Base-by-base conservation (phyloP, 345 rosid genomes). In the Pelargonium nanum region DNA sequence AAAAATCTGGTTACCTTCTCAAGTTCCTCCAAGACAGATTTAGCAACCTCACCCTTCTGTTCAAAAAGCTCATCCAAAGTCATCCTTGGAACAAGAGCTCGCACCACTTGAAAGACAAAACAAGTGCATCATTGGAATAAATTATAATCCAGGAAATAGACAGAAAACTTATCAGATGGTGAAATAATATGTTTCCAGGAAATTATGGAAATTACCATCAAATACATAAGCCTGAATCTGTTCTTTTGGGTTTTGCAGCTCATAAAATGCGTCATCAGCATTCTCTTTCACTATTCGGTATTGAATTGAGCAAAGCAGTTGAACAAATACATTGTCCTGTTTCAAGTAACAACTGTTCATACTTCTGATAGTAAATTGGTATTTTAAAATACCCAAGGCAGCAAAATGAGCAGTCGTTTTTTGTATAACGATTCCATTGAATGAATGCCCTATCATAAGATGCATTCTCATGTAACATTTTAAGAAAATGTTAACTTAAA, bases 211-310 rank as follows among this genome's bases (percentile, higher is more conserved):
- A 13, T 48, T 77, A 93, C 99, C 97, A 65, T 94, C 97, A 80
- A 94, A 90, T 0, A 94, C 97, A 68, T 90, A 88, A 56, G 97
- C 87, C 76, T 82, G 97, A 71, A 94, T 90, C 82, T 94, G 99
- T 78, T 94, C 96, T 64, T 45, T 57, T 19, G 99, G 97, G 72
- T 88, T 90, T 59, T 90, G 95, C 65, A 94, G 74, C 77, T 94
- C 99, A 51, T 94, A 90, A 70, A 86, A 94, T 1, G 99, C 99
- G 85, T 94, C 97, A 76, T 88, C 99, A 22, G 99, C 99, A 19
- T 76, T 84, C 70, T 58, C 58, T 73, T 40, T 83, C 51, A 90
- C 84, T 17, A 90, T 77, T 55, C 97, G 81, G 61, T 86, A 88
- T 68, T 94, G 97, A 73, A 94, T 94, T 28, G 96, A 90, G 77